Percentiles rank a stretch among this genome's conserved stretches.
Evolutionary conservation across 139 green algal genomes (phyloP).

Genomic region (Coelastrella sp.): DNA sequence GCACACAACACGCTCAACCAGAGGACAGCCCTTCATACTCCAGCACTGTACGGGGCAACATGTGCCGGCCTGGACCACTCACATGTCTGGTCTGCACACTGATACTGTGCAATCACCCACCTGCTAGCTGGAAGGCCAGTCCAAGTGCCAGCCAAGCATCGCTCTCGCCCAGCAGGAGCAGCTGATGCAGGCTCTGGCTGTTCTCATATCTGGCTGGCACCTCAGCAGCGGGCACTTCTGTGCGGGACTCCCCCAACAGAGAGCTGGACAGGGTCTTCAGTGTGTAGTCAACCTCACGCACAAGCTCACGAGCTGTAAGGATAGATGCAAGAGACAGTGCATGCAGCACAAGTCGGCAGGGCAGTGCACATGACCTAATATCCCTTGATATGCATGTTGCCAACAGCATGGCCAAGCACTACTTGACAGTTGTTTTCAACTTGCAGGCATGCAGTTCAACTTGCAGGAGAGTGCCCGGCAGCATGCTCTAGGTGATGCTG

Average conservation of each 20-base stretch:
- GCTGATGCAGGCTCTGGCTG: conserved; percentile 67
- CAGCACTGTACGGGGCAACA: too few species aligned
- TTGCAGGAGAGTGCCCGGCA: neutral
- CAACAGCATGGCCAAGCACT: too few species aligned
- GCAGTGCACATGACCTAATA: neutral
- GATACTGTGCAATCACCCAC: conserved; percentile 2
- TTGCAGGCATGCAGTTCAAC: neutral
- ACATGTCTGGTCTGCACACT: neutral
- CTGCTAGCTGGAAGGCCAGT: conserved; percentile 83
- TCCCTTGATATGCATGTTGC: too few species aligned
- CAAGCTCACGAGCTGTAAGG: conserved; percentile 82
- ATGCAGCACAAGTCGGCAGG: neutral
- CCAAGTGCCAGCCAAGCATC: conserved; percentile 95
- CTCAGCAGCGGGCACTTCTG: conserved; percentile 68
- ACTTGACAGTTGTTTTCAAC: neutral
- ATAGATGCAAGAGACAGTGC: neutral
- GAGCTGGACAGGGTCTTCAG: conserved; percentile 83
- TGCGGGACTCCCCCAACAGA: conserved; percentile 82
- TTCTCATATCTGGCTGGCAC: conserved; percentile 57
- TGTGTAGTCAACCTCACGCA: conserved; percentile 96
- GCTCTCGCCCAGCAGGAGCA: conserved; percentile 83
- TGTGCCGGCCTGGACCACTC: too few species aligned
- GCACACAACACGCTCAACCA: too few species aligned
- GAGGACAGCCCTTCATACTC: too few species aligned
- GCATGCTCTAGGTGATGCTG: neutral